Base-by-base conservation (phyloP, 331 rosid species). In the Dryas integrifolia region DNA sequence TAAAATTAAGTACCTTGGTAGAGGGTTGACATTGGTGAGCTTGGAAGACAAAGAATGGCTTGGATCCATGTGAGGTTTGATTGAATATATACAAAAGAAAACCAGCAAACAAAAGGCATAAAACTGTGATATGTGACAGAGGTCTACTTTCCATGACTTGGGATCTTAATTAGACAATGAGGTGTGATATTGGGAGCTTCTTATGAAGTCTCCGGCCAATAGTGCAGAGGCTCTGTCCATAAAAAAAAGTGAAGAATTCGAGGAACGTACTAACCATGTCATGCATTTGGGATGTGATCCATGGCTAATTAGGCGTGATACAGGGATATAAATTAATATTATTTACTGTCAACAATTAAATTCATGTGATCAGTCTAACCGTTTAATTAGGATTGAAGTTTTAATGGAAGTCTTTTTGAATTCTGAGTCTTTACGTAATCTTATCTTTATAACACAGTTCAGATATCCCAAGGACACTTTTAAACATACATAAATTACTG, bases 21-120 rank as follows among this genome's bases (percentile, higher is more conserved):
- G 43, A 44, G 9, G 65, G 5, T 3, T 12, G 64, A 26, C 74
- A 21, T 21, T 44, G 65, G n/a, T 7, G 61, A 47, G 65, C 16
- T 5, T 35, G 65, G 65, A 35, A 59, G 49, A 7, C 43, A 21
- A 56, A 56, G 43, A 70, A 57, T 7, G 55, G 65, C 4, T 7
- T 69, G 41, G 40, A 39, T 55, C 63, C 63, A 14, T 69, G 9
- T 9, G 64, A 53, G 63, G n/a, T 69, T 26, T 69, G 73, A 44
- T 53, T 56, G 56, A 57, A 57, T n/a, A 56, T 24, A 30, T 43
- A 44, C 61, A 56, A 13, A 11, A 56, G 9, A 3, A 70, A 56
- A 56, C 65, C 53, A 43, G 55, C 14, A 43, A 70, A 56, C 5
- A 70, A n/a, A 21, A 70, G 30, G n/a, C 47, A 41, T 9, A 44